Evolutionary conservation across 768 basidiomycete genomes (phyloP), one percentile per base, ranked within the genome.

Genomic region (Daedalea quercina): DNA sequence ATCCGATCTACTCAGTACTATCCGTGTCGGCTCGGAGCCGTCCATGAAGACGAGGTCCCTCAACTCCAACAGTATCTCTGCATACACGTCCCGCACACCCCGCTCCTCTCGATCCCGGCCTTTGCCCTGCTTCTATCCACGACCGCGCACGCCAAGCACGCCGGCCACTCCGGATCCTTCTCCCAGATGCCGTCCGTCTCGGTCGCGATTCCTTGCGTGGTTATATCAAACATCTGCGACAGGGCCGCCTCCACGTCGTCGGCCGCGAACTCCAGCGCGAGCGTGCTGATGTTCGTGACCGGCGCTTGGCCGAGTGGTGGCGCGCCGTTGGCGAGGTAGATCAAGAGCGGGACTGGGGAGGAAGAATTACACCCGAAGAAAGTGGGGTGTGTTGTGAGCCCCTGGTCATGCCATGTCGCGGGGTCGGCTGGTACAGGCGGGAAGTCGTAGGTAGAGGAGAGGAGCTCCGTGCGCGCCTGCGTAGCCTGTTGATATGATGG

Each of bases 291-390:
- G 65, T 80, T 79, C 2, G 76, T 77, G 6, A 71, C 50, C 20
- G 65, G 60, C 22, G 67, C 59, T 19, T 71, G 67, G 33, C 73
- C 64, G 54, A 62, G 67, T 41, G 73, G 74, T 1, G 72, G 65
- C 3, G 74, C 76, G 23, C 79, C 77, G 58, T 77, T 79, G 1
- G 82, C 80, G 19, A 82, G 65, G 65, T 85, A 85, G 52, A 83
- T 71, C 13, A 84, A 56, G 40, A 82, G 61, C 1, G 81, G 80
- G 3, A 70, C 71, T 35, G 57, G 59, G 42, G 75, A 63, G 3
- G 52, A 62, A 28, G 46, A 45, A 60, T 85, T 69, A 63, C 90
- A 91, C 2, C 90, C 90, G 69, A 90, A 91, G 70, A 92, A 90
- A 0, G 85, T 86, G 2, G 87, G 80, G 24, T 83, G 78, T 42